These are phyloP conservation scores for Pyricularia pennisetigena DNA, from an alignment of 2,329 filamentous ascomycete genomes.

Conservation along the genomic window DNA sequence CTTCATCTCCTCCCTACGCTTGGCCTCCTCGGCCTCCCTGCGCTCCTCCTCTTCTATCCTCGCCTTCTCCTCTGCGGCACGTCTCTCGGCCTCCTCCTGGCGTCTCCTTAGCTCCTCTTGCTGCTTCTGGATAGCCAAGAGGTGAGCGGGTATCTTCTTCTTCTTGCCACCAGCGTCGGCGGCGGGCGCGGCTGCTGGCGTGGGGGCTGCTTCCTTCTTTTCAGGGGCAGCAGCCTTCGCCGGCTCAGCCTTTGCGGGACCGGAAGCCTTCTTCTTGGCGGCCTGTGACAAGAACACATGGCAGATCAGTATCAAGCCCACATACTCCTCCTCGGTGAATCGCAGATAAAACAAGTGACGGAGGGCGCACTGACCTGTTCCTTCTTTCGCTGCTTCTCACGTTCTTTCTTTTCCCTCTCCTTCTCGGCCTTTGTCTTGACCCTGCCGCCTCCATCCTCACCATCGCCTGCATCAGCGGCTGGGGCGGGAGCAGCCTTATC, in stretches of 20 bases:
- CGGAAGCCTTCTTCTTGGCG: constrained; percentile 68
- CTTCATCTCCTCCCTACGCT: constrained; percentile 62
- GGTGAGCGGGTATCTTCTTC: constrained; percentile 78
- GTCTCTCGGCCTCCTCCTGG: constrained; percentile 53
- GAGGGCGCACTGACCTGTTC: constrained; percentile 57
- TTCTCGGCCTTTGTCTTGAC: constrained; percentile 97
- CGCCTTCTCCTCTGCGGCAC: constrained; percentile 53
- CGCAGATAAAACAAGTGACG: not conserved
- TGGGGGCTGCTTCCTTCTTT: constrained; percentile 36
- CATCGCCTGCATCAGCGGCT: constrained; percentile 33
- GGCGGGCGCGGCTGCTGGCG: constrained; percentile 25
- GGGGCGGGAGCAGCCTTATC: constrained; percentile 35
- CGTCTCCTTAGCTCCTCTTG: constrained; percentile 64
- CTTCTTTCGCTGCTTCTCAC: constrained; percentile 97
- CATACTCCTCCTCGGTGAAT: not conserved
- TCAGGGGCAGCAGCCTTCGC: constrained; percentile 40
- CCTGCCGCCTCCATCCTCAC: constrained; percentile 48
- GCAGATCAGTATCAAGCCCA: constrained; percentile 4
- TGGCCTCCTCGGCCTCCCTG: constrained; percentile 54
- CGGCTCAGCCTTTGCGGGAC: constrained; percentile 37
- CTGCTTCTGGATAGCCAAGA: constrained; percentile 68
- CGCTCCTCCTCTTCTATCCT: constrained; percentile 57
- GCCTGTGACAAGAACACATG: constrained; percentile 37
- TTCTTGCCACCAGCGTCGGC: constrained; percentile 56
- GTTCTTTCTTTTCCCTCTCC: constrained; percentile 95